Evolutionary conservation across 768 basidiomycete genomes (phyloP).

Genomic region (Kockovaella imperatae): DNA sequence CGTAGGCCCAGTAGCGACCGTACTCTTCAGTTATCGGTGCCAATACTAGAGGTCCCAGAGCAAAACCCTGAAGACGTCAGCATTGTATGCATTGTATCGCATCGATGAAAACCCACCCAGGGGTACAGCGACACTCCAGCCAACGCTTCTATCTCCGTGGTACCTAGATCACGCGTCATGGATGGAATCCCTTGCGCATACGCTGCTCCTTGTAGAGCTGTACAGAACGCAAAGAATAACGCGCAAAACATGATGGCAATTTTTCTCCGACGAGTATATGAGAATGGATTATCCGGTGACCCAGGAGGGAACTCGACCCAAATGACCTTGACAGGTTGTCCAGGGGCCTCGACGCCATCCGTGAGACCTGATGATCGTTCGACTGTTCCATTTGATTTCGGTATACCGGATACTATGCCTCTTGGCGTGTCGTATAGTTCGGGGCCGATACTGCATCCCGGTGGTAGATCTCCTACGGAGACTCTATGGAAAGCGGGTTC

Average conservation of each 20-base stretch:
- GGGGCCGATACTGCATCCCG: neutral
- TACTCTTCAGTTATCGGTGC: conserved; percentile 35
- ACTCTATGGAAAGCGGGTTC: too few relatives aligned
- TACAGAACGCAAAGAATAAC: conserved; percentile 27
- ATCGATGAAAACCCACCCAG: conserved; percentile 5
- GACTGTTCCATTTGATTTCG: too few relatives aligned
- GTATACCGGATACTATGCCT: neutral
- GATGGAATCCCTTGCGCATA: conserved; percentile 29
- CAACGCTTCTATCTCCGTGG: conserved; percentile 15
- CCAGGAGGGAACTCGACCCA: conserved; percentile 39
- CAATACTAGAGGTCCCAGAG: conserved; percentile 29
- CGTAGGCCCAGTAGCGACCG: conserved; percentile 39
- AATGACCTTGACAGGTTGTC: too few relatives aligned
- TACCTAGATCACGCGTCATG: conserved; percentile 31
- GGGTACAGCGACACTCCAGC: conserved; percentile 35
- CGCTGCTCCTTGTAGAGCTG: conserved; percentile 20
- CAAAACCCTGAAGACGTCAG: conserved; percentile 25
- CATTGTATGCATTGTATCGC: neutral
- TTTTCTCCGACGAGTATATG: conserved; percentile 25
- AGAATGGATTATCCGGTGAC: conserved; percentile 34
- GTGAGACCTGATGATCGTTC: too few relatives aligned
- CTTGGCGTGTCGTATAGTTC: neutral
- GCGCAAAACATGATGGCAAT: conserved; percentile 27
- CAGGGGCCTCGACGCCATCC: too few relatives aligned
- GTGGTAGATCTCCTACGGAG: too few relatives aligned